phyloP scores from a whole-genome alignment of 1,284 basidiomycete species.

The Sanguinoderma infundibulare region DNA sequence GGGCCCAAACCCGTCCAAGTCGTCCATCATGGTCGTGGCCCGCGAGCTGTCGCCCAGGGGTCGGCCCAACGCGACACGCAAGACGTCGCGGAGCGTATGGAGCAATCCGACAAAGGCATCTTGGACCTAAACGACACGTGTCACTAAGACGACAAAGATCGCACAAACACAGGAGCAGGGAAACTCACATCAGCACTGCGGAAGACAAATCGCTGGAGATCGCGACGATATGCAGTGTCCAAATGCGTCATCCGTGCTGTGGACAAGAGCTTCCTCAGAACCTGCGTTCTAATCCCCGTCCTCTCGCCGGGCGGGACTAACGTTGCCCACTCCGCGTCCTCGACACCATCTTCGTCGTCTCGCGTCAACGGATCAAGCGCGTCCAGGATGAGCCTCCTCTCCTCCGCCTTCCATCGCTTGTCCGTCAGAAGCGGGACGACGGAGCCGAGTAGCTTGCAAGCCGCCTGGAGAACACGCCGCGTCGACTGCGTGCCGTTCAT shows the following conservation, averaged over 20 bases:
- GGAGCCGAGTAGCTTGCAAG: constrained; percentile 57
- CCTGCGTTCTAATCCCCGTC: constrained; percentile 69
- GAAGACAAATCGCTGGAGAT: constrained; percentile 62
- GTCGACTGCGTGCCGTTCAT: constrained; percentile 66
- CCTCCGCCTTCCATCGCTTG: constrained; percentile 58
- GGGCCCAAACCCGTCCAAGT: constrained; percentile 71
- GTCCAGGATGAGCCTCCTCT: constrained; percentile 64
- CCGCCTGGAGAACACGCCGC: constrained; percentile 61
- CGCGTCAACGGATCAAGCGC: constrained; percentile 68
- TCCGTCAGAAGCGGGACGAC: constrained; percentile 49
- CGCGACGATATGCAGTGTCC: constrained; percentile 25
- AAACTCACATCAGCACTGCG: constrained; percentile 63
- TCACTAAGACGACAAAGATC: not conserved
- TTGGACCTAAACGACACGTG: constrained; percentile 52
- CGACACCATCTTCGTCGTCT: constrained; percentile 30
- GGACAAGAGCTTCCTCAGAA: constrained; percentile 44
- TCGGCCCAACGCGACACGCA: constrained; percentile 37
- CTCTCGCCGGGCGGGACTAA: constrained; percentile 64
- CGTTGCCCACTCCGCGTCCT: constrained; percentile 50
- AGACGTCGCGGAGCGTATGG: constrained; percentile 41
- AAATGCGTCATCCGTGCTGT: constrained; percentile 12
- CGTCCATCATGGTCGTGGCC: constrained; percentile 31
- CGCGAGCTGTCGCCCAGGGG: constrained; percentile 1
- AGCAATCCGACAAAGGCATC: constrained; percentile 49
- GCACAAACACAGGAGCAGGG: not conserved